Evolutionary conservation across 192 early-diverging fungal species (phyloP).

Genomic region (Phlyctochytrium planicorne): DNA sequence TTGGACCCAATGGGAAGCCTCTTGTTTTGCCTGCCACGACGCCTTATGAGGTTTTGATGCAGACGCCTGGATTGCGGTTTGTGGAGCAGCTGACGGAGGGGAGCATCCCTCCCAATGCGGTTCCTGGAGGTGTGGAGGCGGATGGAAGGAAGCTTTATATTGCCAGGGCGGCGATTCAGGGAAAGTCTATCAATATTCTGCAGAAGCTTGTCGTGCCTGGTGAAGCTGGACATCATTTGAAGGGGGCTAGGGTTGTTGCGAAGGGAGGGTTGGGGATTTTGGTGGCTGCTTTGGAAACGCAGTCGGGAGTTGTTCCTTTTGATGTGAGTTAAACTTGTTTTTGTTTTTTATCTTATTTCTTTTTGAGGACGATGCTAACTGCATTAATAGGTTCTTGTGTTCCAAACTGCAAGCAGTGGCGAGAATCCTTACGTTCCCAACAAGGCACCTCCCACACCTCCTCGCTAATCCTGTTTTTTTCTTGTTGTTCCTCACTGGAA

Average conservation of each 20-base stretch:
- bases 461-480: no score
- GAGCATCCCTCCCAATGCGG: not conserved
- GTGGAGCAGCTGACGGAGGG: slow-evolving; percentile 2
- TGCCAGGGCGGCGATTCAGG: not conserved
- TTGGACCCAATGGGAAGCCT: slow-evolving; percentile 4
- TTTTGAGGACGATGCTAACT: not conserved
- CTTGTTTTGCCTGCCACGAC: not conserved
- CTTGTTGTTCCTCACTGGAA: no score
- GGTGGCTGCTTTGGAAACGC: not conserved
- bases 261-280: slow-evolving; percentile 8
- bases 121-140: not conserved
- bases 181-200: slow-evolving; percentile 1
- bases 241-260: slow-evolving; percentile 2
- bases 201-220: not conserved
- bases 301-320: slow-evolving; percentile 2
- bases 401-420: not conserved
- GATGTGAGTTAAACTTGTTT: slow-evolving; percentile 1
- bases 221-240: not conserved
- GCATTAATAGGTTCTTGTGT: not conserved
- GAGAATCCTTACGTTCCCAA: not conserved
- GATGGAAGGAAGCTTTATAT: slow-evolving; percentile 1
- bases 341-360: not conserved
- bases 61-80: not conserved
- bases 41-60: not conserved
- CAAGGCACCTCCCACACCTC: no score